These are phyloP conservation scores for Postia placenta DNA, from an alignment of 768 basidiomycete genomes.

Conservation along the genomic window DNA sequence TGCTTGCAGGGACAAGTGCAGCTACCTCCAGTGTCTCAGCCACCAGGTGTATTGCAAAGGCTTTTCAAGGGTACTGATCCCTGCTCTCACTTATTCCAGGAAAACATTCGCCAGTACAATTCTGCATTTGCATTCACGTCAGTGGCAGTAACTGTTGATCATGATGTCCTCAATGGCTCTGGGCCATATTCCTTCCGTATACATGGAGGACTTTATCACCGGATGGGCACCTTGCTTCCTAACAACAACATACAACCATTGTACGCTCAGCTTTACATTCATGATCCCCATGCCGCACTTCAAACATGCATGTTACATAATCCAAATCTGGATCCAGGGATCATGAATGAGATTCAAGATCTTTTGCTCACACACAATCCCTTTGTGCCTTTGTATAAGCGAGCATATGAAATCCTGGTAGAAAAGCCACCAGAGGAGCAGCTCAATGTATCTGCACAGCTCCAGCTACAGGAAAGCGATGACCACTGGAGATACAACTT, in stretches of 20 bases:
- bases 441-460: slow-evolving; percentile 3
- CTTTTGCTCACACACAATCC: slow-evolving; percentile 8
- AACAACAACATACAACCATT: slow-evolving; percentile 12
- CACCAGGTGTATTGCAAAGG: slow-evolving; percentile 16
- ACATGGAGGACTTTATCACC: slow-evolving; percentile 31
- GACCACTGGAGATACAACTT: slow-evolving; percentile 38
- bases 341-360: slow-evolving; percentile 10
- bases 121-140: slow-evolving; percentile 35
- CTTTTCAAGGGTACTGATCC: slow-evolving; percentile 15
- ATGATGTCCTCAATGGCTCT: slow-evolving; percentile 21
- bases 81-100: slow-evolving; percentile 22
- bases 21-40: slow-evolving; percentile 18
- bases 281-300: slow-evolving; percentile 32
- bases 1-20: slow-evolving; percentile 30
- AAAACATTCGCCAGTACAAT: slow-evolving; percentile 36
- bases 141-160: slow-evolving; percentile 25
- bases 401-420: slow-evolving; percentile 10
- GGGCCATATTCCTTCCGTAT: slow-evolving; percentile 31
- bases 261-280: slow-evolving; percentile 38
- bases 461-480: slow-evolving; percentile 7
- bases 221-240: slow-evolving; percentile 27
- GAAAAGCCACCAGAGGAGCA: background rate
- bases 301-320: slow-evolving; percentile 15
- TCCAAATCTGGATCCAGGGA: slow-evolving; percentile 2
- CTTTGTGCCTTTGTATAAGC: slow-evolving; percentile 9